phyloP scores from a whole-genome alignment of 441 rosid genomes.

The Caryocar brasiliense region DNA sequence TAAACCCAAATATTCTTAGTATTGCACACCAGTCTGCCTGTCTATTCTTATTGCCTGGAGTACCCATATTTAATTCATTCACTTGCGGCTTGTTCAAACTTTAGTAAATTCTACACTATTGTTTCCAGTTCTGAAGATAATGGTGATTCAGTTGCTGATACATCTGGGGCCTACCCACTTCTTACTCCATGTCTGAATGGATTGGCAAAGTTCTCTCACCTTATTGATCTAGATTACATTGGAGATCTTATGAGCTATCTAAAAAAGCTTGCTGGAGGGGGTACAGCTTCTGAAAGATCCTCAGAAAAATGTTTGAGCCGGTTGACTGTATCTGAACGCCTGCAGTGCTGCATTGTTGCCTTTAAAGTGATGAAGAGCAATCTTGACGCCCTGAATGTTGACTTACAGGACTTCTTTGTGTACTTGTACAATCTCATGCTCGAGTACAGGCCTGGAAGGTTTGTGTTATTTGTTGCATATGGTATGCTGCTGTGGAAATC shows the following conservation, averaged over 20 bases:
- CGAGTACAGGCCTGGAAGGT: constrained; percentile 96
- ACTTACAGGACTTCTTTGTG: constrained; percentile 81
- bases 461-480: constrained; percentile 18
- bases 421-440: constrained; percentile 82
- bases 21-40: too few relatives aligned
- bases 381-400: constrained; percentile 89
- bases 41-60: too few relatives aligned
- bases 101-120: not conserved
- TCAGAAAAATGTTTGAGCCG: constrained; percentile 25
- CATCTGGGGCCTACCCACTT: constrained; percentile 53
- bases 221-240: not conserved
- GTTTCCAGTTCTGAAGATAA: constrained; percentile 42
- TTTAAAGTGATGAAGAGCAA: constrained; percentile 92
- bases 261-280: constrained; percentile 69
- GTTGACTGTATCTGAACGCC: constrained; percentile 67
- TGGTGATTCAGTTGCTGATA: constrained; percentile 20
- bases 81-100: too few relatives aligned
- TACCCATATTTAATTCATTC: too few relatives aligned
- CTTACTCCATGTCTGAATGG: constrained; percentile 80
- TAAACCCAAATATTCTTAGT: too few relatives aligned
- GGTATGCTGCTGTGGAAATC: not conserved
- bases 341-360: constrained; percentile 83
- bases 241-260: not conserved
- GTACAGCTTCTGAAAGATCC: constrained; percentile 22
- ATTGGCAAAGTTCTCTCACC: not conserved